Evolutionary conservation across 2,329 filamentous ascomycete genomes (phyloP).

Genomic region (Paracorniculantispora psalliotae): DNA sequence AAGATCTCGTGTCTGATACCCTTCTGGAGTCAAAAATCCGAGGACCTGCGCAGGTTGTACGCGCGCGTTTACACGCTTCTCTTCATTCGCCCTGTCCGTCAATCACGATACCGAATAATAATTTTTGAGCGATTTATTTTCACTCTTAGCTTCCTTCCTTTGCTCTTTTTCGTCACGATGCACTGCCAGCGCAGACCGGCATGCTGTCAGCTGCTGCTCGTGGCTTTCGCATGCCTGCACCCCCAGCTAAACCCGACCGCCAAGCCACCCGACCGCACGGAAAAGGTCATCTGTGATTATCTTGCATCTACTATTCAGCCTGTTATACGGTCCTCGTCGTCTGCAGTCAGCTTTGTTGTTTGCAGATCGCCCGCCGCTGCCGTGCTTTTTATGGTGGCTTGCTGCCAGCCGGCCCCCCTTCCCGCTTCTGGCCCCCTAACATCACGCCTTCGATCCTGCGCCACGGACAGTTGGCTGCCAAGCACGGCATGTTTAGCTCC

Average conservation of each 20-base stretch:
- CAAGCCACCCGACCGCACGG: background rate
- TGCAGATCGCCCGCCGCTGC: background rate
- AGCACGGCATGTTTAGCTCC: background rate
- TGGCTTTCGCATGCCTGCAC: background rate
- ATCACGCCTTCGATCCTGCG: conserved; percentile 2
- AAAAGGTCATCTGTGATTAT: background rate
- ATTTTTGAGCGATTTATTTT: background rate
- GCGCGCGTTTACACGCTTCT: conserved; percentile 2
- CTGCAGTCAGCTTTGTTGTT: background rate
- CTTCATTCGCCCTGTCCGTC: conserved; percentile 4
- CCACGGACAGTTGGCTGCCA: background rate
- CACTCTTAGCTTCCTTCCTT: no score
- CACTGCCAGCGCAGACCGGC: background rate
- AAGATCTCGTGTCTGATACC: background rate
- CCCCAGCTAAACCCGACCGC: background rate
- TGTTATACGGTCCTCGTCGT: background rate
- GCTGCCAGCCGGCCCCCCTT: background rate
- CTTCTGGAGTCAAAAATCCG: background rate
- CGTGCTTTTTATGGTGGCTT: background rate
- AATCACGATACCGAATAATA: background rate
- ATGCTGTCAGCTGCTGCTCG: conserved; percentile 2
- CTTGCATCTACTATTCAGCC: background rate
- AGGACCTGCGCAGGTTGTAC: background rate
- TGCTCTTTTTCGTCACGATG: background rate
- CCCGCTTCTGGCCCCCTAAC: background rate